Evolutionary conservation across 2,329 filamentous ascomycete genomes (phyloP).

Genomic region (Verticillium dahliae): DNA sequence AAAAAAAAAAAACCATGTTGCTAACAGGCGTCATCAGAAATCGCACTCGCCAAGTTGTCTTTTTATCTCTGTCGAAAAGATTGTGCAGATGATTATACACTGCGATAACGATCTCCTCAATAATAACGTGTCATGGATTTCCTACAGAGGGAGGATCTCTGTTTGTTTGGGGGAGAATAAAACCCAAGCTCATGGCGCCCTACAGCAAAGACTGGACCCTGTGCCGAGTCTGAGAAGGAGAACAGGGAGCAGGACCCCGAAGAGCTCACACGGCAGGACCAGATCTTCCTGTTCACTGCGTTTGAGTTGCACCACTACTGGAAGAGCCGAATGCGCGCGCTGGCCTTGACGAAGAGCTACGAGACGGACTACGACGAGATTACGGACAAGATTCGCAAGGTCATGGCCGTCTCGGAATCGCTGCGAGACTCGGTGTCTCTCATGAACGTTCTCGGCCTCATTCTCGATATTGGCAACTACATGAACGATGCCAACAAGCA

Average conservation of each 20-base stretch:
- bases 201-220: constrained; percentile 95
- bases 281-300: constrained; percentile 88
- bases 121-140: constrained; percentile 96
- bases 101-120: constrained; percentile 86
- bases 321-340: constrained; percentile 93
- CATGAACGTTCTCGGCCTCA: constrained; percentile 93
- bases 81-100: constrained; percentile 91
- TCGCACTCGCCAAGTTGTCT: constrained; percentile 91
- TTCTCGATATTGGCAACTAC: constrained; percentile 97
- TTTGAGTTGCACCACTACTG: constrained; percentile 97
- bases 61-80: constrained; percentile 72
- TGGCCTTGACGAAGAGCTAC: constrained; percentile 75
- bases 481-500: constrained; percentile 99
- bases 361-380: constrained; percentile 91
- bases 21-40: constrained; percentile 51
- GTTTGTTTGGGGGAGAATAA: too few relatives aligned
- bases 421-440: constrained; percentile 85
- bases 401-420: constrained; percentile 84
- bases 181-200: constrained; percentile 87
- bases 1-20: neutral
- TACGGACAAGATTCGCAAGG: constrained; percentile 72
- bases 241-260: constrained; percentile 76
- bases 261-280: constrained; percentile 90
- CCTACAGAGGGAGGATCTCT: constrained; percentile 84
- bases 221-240: constrained; percentile 71